Base-by-base conservation (phyloP, 2,329 filamentous ascomycete genomes). In the Sclerotinia borealis region DNA sequence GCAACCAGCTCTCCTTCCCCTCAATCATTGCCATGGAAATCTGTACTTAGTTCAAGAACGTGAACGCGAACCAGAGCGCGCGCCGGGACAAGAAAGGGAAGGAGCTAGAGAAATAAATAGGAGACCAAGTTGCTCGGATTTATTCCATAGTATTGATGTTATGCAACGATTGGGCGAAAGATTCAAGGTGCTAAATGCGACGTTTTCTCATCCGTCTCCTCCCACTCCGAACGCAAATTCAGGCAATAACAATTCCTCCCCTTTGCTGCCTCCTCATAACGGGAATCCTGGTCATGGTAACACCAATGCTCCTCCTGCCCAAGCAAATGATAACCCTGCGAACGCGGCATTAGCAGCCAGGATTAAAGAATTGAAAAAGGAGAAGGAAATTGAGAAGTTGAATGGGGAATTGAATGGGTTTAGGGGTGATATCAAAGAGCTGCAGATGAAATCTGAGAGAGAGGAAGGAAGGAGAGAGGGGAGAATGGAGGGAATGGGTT, bases 141-240 rank as follows among this genome's bases (percentile, higher is more conserved):
- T 56, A 4, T 56, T 56, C 29, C 54, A 56, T 22, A 56, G 45
- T 4, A 56, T 56, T 39, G 54, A 56, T 25, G 19, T 45, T 2
- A 56, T 56, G 17, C 54, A 56, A 25, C 39, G 54, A 17, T 41
- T 56, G 13, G 54, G 54, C 29, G 54, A 56, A n/a, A 25, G 49
- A 56, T 50, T 59, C 17, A 59, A 51, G 13, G 34, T 17, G 7
- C 10, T 51, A 5, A 29, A 59, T 10, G 34, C 27, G 4, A 56
- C 39, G 3, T 45, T 45, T 34, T 45, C 39, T 3, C 39, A 45
- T 11, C 4, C 39, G 13, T 19, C 48, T 11, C 11, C 22, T 19
- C n/a, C 27, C 29, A 3, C 3, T 6, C 15, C 19, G 5, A 51
- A 15, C 22, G 1, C 34, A 9, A 55, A n/a, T 8, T 22, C 22